Percentiles rank a stretch among this genome's conserved stretches.
These are phyloP conservation scores for Leptodontidium sp. DNA, from an alignment of 2,329 filamentous ascomycete species.

Conservation along the genomic window DNA sequence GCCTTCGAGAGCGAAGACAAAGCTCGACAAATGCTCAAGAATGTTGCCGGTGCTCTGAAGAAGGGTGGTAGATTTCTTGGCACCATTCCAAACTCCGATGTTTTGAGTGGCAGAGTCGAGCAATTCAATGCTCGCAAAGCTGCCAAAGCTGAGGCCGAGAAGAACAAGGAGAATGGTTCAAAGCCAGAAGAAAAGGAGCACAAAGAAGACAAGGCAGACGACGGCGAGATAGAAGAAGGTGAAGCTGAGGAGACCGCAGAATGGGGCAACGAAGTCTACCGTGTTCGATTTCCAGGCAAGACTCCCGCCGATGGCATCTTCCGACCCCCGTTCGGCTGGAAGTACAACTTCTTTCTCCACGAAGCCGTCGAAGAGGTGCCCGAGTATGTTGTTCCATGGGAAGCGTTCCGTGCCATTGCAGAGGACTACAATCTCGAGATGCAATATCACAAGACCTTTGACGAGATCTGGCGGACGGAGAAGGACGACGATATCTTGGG, in stretches of 20 bases:
- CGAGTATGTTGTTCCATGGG: conserved; percentile 98
- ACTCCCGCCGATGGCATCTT: conserved; percentile 90
- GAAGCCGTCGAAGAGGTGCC: conserved; percentile 96
- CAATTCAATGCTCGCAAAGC: conserved; percentile 71
- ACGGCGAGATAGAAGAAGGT: conserved; percentile 64
- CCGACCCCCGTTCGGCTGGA: conserved; percentile 95
- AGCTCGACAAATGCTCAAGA: conserved; percentile 89
- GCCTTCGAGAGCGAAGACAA: conserved; percentile 94
- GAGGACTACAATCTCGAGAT: conserved; percentile 97
- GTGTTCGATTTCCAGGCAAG: conserved; percentile 84
- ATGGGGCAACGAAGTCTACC: conserved; percentile 95
- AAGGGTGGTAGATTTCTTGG: conserved; percentile 96
- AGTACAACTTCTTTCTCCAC: conserved; percentile 95
- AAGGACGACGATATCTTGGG: conserved; percentile 85
- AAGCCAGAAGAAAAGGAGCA: conserved; percentile 39
- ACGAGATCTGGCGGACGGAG: conserved; percentile 91
- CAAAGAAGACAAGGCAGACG: conserved; percentile 38
- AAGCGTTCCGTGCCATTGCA: conserved; percentile 92
- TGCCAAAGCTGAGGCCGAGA: conserved; percentile 47
- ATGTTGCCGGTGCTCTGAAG: conserved; percentile 88
- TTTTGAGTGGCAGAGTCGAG: conserved; percentile 81
- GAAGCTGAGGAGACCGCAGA: conserved; percentile 72
- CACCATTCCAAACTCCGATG: conserved; percentile 95
- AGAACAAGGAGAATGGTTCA: conserved; percentile 51
- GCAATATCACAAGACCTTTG: conserved; percentile 90